Base-by-base conservation (phyloP, 2,329 filamentous ascomycete species). In the Endothia cerciana region DNA sequence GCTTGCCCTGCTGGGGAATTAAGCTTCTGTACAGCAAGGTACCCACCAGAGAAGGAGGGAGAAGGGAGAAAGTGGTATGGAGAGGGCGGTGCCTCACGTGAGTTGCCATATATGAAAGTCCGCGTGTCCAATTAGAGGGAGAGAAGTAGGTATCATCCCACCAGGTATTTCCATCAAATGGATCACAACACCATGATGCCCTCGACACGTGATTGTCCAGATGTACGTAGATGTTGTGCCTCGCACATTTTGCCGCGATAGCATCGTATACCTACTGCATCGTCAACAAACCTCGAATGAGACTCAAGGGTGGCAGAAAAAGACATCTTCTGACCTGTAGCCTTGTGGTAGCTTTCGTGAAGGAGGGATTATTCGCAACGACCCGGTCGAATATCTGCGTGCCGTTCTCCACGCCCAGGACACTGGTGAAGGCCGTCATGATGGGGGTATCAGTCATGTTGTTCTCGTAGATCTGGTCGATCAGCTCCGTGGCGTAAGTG, bases 401-500 rank as follows among this genome's bases (percentile, higher is more conserved):
- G 0, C 85, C 87, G 66, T 89, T 87, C 1, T 77, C 74, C 15
- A 79, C 71, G 0, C 87, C 87, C 10, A 85, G 77, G 4, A 74
- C 83, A 19, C 73, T 76, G 4, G 68, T 75, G 25, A 86, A 83
- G 0, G 83, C 81, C 4, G 75, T 78, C 64, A 79, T 71, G 13
- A 87, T 71, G 2, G 80, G 75, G 1, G 83, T 74, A 49, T 87
- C 84, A 30, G 75, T 65, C 10, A 79, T 81, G n/a, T 76, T 77
- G 63, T 83, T 83, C 63, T 74, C 77, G 53, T 83, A 81, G 67
- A 85, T 85, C 71, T 87, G 79, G 69, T 89, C 87, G 61, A 90
- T 78, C 83, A 89, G 85, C 72, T 90, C 82, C 65, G 85, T 89
- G 3, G 87, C 86, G 63, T 83, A 90, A 0, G 86, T 89, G 51